Evolutionary conservation across 352 stramenopile genomes (phyloP), one percentile per base, ranked within the genome.

Genomic region (Phytophthora uliginosa): DNA sequence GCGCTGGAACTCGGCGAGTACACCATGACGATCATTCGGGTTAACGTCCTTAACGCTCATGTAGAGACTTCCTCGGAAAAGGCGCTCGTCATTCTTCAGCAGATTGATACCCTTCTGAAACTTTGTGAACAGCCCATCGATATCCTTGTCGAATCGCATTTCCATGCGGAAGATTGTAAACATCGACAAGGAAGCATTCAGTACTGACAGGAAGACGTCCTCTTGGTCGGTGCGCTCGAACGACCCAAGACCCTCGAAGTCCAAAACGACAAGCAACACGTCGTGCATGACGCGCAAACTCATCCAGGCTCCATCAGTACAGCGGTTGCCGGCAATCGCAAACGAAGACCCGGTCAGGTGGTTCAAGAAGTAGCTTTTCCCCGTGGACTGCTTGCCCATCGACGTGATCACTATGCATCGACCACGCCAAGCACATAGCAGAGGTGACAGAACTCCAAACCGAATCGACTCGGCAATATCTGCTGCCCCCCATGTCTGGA

Each of bases 1-100:
- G 0, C 12, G 15, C 1, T 76, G 26, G 48, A 94, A 92, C 40
- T 94, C 85, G 0, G 61, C 54, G 0, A 92, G 52, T 3, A 94
- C 80, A 26, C 73, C 73, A 3, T 72, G n/a, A 20, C 80, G 71
- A 51, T 93, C 86, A 51, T 93, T 90, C 7, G 77, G 81, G 48
- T 94, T 94, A 1, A 93, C 82, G 28, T 94, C 85, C 53, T 94
- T 94, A n/a, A 91, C 82, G 18, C 78, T 83, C 86, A 92, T 90
- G 58, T 86, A 92, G 20, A 94, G 65, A 4, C 59, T 71, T 3
- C 86, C 86, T 40, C 76, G 82, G 48, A 94, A 94, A 33, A 94
- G 59, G 2, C 73, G 76, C 7, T 78, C 56, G n/a, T 93, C 86
- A 52, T 69, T 76, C 67, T 93, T 92, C 26, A 95, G 59, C 20